phyloP scores from a whole-genome alignment of 2,329 filamentous ascomycete species.

The Cordyceps sp. region DNA sequence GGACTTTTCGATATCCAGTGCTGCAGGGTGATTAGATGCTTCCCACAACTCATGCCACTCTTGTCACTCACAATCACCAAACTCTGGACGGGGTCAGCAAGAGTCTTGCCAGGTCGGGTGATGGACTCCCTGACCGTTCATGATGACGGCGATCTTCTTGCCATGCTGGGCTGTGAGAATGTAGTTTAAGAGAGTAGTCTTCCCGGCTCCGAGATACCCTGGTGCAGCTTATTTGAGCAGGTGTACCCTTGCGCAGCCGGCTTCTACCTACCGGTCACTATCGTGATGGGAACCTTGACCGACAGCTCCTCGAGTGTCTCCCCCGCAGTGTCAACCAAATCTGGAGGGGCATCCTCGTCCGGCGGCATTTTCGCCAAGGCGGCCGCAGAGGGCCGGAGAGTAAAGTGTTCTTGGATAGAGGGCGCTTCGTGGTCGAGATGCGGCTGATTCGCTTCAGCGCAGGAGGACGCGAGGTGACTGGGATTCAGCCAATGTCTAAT shows the following conservation, averaged over 20 bases:
- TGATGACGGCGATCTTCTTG: slow-evolving; percentile 94
- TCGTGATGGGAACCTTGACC: slow-evolving; percentile 66
- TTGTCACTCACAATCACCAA: slow-evolving; percentile 55
- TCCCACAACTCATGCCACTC: slow-evolving; percentile 2
- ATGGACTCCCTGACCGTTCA: slow-evolving; percentile 47
- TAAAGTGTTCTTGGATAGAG: too few relatives aligned
- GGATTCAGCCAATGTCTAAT: too few relatives aligned
- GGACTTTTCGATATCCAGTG: slow-evolving; percentile 89
- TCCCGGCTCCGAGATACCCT: slow-evolving; percentile 92
- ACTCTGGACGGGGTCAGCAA: slow-evolving; percentile 34
- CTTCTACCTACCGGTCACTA: slow-evolving; percentile 50
- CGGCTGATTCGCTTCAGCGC: too few relatives aligned
- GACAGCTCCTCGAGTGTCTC: slow-evolving; percentile 28
- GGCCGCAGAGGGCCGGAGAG: too few relatives aligned
- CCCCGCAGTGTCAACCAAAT: slow-evolving; percentile 34
- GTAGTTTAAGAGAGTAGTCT: slow-evolving; percentile 90
- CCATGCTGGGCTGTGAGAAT: slow-evolving; percentile 90
- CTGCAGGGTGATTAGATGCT: slow-evolving; percentile 22
- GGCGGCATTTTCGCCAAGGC: slow-evolving; percentile 31
- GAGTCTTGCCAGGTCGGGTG: not conserved
- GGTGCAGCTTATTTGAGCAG: not conserved
- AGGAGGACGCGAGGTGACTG: too few relatives aligned
- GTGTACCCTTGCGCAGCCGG: not conserved
- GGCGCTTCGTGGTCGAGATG: too few relatives aligned
- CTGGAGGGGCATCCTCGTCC: slow-evolving; percentile 51